Evolutionary conservation across 768 basidiomycete species (phyloP).

Genomic region (Calvatia gigantea): DNA sequence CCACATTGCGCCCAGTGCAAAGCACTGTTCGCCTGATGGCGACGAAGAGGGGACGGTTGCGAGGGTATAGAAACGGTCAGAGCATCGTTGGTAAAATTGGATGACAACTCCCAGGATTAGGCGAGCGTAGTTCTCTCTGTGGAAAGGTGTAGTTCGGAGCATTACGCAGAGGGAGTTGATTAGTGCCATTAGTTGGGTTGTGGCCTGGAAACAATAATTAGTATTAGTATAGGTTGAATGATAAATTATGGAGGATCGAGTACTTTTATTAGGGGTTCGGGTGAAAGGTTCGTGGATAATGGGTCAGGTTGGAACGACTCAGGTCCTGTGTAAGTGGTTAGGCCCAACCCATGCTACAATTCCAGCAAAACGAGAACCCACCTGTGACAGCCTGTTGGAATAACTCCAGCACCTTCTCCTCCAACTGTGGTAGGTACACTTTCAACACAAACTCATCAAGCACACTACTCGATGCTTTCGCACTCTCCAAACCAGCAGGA

Average conservation of each 20-base stretch:
- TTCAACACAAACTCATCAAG: conserved; percentile 92
- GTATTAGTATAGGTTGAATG: neutral
- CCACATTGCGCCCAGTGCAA: conserved; percentile 74
- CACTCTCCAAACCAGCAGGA: conserved; percentile 67
- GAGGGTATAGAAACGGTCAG: conserved; percentile 78
- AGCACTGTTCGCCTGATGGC: conserved; percentile 4
- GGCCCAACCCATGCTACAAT: neutral
- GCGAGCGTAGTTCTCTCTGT: conserved; percentile 91
- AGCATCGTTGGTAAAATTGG: conserved; percentile 94
- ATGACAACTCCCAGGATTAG: conserved; percentile 91
- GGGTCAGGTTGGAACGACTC: conserved; percentile 89
- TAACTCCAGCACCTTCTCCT: conserved; percentile 85
- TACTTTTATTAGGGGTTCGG: conserved; percentile 79
- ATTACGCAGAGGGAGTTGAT: conserved; percentile 91
- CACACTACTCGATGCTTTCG: conserved; percentile 64
- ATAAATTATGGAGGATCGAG: conserved; percentile 6
- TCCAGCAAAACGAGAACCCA: conserved; percentile 23
- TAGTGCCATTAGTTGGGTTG: conserved; percentile 80
- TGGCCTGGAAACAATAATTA: conserved; percentile 47
- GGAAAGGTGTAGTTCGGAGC: conserved; percentile 90
- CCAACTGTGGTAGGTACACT: conserved; percentile 90
- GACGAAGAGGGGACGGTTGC: conserved; percentile 46
- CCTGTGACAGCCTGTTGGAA: conserved; percentile 85
- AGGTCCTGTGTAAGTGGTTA: conserved; percentile 44
- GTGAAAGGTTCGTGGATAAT: conserved; percentile 56